phyloP scores from a whole-genome alignment of 768 basidiomycete species.

The Cystobasidium tubakii region DNA sequence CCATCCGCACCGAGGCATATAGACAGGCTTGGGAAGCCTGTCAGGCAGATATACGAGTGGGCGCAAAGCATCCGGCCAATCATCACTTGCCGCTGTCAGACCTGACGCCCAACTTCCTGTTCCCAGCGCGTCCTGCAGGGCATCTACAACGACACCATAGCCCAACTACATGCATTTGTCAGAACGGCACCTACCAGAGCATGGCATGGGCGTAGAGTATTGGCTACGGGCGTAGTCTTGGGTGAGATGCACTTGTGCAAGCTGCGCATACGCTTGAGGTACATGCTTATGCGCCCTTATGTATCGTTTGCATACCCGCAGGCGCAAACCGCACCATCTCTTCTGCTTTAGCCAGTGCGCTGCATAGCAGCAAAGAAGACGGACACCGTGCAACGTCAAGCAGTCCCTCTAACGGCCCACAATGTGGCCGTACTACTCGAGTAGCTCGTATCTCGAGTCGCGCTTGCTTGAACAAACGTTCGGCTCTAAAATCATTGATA shows the following conservation, averaged over 20 bases:
- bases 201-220: background rate
- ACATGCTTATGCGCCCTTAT: too few relatives aligned
- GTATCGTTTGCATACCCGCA: too few relatives aligned
- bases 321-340: constrained; percentile 16
- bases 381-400: too few relatives aligned
- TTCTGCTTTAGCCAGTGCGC: background rate
- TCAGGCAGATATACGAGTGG: background rate
- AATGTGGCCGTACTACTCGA: background rate
- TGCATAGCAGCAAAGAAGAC: background rate
- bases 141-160: constrained; percentile 10
- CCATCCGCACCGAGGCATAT: constrained; percentile 8
- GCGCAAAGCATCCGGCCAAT: background rate
- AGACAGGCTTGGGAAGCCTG: constrained; percentile 13
- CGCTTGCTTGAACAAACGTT: constrained; percentile 22
- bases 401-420: too few relatives aligned
- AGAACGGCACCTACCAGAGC: background rate
- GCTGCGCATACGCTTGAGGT: too few relatives aligned
- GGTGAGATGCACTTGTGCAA: background rate
- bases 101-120: background rate
- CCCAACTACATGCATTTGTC: constrained; percentile 8
- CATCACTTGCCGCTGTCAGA: background rate
- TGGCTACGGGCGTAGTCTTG: background rate
- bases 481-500: constrained; percentile 4
- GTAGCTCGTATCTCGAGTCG: constrained; percentile 21
- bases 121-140: background rate